A percentile compares a stretch with the other conserved stretches of the same genome.
Conservation (phyloP, 2,329 filamentous ascomycete genomes). For the Sporothrix pallida region DNA sequence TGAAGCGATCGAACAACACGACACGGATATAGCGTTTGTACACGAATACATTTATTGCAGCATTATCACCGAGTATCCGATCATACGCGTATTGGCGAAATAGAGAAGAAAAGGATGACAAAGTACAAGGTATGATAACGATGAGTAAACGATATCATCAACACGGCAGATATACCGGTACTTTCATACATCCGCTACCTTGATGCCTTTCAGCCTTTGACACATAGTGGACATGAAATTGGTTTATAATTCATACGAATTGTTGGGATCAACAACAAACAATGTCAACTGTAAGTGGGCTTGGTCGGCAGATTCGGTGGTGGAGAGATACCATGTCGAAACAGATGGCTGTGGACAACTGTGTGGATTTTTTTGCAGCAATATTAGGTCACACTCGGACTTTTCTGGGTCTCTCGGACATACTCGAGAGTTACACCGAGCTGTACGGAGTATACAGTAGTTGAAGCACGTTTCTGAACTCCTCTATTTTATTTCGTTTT, state of each 20-base stretch:
- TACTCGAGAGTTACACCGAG: not conserved
- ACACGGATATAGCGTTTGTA: slow-evolving; percentile 7
- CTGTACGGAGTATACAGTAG: not conserved
- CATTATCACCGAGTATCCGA: not conserved
- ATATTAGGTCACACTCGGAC: not conserved
- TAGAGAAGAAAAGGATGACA: not conserved
- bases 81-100: not conserved
- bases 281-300: not conserved
- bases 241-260: too few species aligned
- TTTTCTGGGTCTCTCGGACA: not conserved
- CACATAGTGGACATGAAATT: too few species aligned
- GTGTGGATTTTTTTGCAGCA: not conserved
- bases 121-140: too few species aligned
- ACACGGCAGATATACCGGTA: not conserved
- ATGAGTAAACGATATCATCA: too few species aligned
- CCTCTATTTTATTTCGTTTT: not conserved
- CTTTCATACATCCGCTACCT: not conserved
- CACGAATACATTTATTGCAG: not conserved
- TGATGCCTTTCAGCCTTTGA: not conserved
- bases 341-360: not conserved
- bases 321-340: too few species aligned
- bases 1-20: not conserved
- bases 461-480: not conserved
- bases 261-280: not conserved
- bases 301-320: too few species aligned